Evolutionary conservation across 768 basidiomycete species (phyloP), one percentile per base, ranked within the genome.

Genomic region (Paxillus ammoniavirescens): DNA sequence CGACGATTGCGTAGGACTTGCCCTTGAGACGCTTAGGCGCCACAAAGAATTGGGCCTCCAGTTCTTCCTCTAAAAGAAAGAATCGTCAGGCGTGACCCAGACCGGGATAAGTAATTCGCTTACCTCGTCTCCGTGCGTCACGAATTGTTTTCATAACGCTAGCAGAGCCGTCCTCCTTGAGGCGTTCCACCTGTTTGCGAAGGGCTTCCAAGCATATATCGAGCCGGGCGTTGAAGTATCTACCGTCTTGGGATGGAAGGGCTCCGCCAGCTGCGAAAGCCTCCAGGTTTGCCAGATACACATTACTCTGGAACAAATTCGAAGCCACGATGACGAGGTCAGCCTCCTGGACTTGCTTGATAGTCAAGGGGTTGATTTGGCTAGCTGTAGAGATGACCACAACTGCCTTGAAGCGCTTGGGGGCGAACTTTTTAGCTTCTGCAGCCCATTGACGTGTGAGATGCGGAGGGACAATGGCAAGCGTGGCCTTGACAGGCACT

Each of bases 381-480:
- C 81, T 65, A 30, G 87, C 84, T 0, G 83, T 86, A 5, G 83
- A 78, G 55, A 96, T 79, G 7, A 83, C 78, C 42, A 88, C 74
- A 15, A 87, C 81, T 8, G 75, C 77, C 40, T 72, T 72, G 61
- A 72, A 70, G 38, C 71, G 67, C 4, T 62, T 66, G 1, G 75
- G 75, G 6, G 81, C 78, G 69, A 98, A 98, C 70, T 96, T 94
- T 60, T 75, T 71, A 47, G 89, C 82, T 68, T 98, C 95, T 6
- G 86, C 86, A 15, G 80, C 81, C 95, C 95, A 98, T 66, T 98
- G 95, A 42, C 86, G 81, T 13, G 85, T 87, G 50, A 98, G 76
- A 73, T 98, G 95, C 7, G 92, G 86, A 30, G 95, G 95, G 15
- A 97, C 94, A 57, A 96, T 77, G 60, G 86, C 81, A 30, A 95